These are phyloP conservation scores for Fagus sylvatica DNA, from an alignment of 306 rosid genomes.

Conservation along the genomic window DNA sequence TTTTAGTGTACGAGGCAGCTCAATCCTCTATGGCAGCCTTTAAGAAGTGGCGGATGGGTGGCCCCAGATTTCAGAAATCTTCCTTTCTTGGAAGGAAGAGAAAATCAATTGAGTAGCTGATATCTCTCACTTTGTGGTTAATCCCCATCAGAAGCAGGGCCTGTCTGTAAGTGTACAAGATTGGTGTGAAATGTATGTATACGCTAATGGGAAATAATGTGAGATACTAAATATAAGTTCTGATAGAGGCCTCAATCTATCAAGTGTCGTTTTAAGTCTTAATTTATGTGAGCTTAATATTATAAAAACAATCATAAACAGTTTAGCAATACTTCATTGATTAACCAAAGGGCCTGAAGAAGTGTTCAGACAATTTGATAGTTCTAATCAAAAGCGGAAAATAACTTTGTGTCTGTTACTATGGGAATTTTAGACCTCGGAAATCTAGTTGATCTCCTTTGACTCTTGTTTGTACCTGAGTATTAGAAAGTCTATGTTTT, in stretches of 20 bases:
- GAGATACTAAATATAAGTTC: neutral
- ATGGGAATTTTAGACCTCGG: neutral
- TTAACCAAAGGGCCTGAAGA: neutral
- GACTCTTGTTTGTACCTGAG: neutral
- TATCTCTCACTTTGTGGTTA: slow-evolving; percentile 12
- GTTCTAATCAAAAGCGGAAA: neutral
- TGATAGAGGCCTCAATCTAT: neutral
- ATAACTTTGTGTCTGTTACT: neutral
- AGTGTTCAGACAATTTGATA: neutral
- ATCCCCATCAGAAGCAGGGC: slow-evolving; percentile 18
- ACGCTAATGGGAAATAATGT: slow-evolving; percentile 7
- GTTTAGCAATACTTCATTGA: neutral
- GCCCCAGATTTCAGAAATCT: slow-evolving; percentile 85
- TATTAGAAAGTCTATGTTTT: neutral
- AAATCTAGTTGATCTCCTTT: neutral
- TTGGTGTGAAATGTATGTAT: slow-evolving; percentile 3
- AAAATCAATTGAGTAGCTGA: slow-evolving; percentile 55
- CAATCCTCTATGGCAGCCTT: slow-evolving; percentile 89
- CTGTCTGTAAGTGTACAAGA: slow-evolving; percentile 1
- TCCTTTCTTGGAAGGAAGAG: slow-evolving; percentile 80
- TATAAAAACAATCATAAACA: neutral
- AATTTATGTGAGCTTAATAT: neutral
- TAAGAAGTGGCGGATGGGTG: slow-evolving; percentile 92
- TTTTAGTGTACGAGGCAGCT: slow-evolving; percentile 87
- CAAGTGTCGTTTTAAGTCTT: neutral